Conservation (phyloP, 306 rosid species). For the Cyclanthera cordifolia region DNA sequence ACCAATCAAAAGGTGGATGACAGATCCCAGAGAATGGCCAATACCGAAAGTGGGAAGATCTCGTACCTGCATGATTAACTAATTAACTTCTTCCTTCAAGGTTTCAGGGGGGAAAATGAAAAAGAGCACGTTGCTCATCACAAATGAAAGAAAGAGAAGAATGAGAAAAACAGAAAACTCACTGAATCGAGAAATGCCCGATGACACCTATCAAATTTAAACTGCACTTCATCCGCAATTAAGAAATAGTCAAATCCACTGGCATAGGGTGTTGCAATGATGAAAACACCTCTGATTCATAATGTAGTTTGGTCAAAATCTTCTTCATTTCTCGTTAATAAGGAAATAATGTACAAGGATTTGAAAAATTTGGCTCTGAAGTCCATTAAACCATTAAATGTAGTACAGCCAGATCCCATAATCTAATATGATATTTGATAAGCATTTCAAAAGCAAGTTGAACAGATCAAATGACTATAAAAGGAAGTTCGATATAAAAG, state of each 20-base stretch:
- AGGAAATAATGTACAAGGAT: neutral
- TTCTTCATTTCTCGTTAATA: constrained; percentile 6
- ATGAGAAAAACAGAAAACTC: constrained; percentile 19
- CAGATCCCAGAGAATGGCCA: constrained; percentile 95
- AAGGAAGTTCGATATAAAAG: neutral
- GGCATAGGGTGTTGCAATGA: constrained; percentile 95
- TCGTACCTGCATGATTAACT: constrained; percentile 47
- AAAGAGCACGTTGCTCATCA: neutral
- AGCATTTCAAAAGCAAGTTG: neutral
- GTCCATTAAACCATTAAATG: neutral
- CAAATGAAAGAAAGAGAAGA: neutral
- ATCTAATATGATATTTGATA: neutral
- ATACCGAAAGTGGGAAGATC: constrained; percentile 87
- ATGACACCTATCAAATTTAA: constrained; percentile 83
- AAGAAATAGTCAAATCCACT: constrained; percentile 97
- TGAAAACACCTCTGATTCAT: constrained; percentile 54
- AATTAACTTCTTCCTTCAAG: constrained; percentile 8
- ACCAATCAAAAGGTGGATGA: constrained; percentile 96
- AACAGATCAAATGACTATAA: neutral
- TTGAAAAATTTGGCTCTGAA: neutral
- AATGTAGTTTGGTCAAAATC: constrained; percentile 10
- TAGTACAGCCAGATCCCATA: neutral
- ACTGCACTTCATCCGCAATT: constrained; percentile 92
- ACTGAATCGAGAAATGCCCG: constrained; percentile 55
- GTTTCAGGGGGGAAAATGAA: neutral